These are phyloP conservation scores for Candida sithepensis DNA, from an alignment of 805 yeast species.

Conservation along the genomic window DNA sequence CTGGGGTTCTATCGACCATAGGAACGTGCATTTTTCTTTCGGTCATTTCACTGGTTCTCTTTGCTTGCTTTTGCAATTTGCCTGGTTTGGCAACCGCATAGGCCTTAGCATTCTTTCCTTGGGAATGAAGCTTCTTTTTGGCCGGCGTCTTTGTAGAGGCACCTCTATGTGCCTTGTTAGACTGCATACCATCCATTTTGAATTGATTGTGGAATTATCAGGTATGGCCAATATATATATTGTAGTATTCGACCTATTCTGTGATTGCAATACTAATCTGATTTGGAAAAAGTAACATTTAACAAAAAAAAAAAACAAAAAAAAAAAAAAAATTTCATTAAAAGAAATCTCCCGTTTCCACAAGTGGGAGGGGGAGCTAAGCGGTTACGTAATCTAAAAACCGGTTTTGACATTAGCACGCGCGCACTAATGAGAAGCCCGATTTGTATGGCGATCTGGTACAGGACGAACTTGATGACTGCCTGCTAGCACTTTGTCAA, in stretches of 20 bases:
- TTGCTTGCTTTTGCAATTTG: slow-evolving; percentile 78
- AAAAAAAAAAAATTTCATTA: not conserved
- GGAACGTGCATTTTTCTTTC: slow-evolving; percentile 93
- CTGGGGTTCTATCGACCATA: slow-evolving; percentile 96
- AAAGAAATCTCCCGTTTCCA: not conserved
- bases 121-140: slow-evolving; percentile 83
- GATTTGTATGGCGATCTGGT: too few species aligned
- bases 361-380: not conserved
- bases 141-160: slow-evolving; percentile 51
- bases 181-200: slow-evolving; percentile 26
- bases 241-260: not conserved
- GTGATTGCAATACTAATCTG: not conserved
- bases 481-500: too few species aligned
- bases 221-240: not conserved
- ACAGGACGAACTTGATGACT: too few species aligned
- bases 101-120: slow-evolving; percentile 82
- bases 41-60: slow-evolving; percentile 74
- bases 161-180: slow-evolving; percentile 79
- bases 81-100: slow-evolving; percentile 83
- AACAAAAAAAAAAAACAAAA: not conserved
- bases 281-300: not conserved
- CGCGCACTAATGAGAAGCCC: too few species aligned
- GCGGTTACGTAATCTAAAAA: not conserved
- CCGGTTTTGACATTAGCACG: too few species aligned
- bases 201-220: not conserved